Conservation (phyloP, 257 asterid species). For the Mentha longifolia region DNA sequence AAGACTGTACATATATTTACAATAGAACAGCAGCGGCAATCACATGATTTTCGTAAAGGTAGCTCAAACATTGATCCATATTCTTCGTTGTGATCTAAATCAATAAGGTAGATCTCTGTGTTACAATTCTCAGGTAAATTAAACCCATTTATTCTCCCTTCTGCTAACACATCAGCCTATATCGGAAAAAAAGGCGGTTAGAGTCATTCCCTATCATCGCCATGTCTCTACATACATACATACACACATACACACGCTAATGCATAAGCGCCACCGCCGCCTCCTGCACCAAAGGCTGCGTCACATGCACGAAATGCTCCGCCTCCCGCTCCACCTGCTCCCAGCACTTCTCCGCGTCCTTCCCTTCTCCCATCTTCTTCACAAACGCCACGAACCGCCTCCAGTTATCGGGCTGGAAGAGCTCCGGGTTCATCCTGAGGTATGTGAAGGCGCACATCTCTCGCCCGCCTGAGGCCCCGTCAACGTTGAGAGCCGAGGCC, state of each 20-base stretch:
- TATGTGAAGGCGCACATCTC: slow-evolving; percentile 97
- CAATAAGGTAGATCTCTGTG: neutral
- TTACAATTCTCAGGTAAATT: neutral
- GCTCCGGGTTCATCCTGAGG: slow-evolving; percentile 80
- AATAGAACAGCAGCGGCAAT: neutral
- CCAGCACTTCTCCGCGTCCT: slow-evolving; percentile 54
- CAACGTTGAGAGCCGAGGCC: slow-evolving; percentile 55
- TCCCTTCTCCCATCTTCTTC: slow-evolving; percentile 93
- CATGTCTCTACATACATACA: too few relatives aligned
- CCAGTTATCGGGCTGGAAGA: slow-evolving; percentile 95
- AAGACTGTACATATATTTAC: neutral
- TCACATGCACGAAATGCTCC: slow-evolving; percentile 81
- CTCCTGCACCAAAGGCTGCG: slow-evolving; percentile 86
- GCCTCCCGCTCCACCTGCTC: slow-evolving; percentile 93
- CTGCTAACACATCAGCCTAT: neutral
- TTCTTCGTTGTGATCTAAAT: neutral
- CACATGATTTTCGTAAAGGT: neutral
- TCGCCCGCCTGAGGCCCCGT: slow-evolving; percentile 41
- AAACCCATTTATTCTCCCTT: neutral
- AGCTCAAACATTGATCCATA: slow-evolving; percentile 11
- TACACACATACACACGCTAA: slow-evolving; percentile 22
- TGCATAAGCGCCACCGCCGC: slow-evolving; percentile 85
- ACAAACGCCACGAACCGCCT: slow-evolving; percentile 80
- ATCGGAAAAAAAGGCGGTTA: neutral
- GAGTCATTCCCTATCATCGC: neutral